Conservation (phyloP, 208 protist species). For the Paratrypanosoma confusum region DNA sequence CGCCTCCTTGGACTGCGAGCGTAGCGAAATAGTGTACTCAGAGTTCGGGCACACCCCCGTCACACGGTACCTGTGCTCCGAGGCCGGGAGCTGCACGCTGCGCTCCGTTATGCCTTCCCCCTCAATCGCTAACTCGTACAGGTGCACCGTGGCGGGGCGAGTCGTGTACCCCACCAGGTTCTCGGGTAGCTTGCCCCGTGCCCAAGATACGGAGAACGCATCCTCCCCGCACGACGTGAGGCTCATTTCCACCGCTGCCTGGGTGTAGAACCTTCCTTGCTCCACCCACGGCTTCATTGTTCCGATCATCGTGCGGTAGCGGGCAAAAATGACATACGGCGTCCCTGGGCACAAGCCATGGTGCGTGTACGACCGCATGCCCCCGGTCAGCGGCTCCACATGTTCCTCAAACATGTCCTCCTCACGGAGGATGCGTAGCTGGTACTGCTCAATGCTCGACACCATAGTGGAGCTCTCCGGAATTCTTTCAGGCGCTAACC, state of each 20-base stretch:
- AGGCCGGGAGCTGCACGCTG: conserved; percentile 18
- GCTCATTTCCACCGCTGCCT: conserved; percentile 37
- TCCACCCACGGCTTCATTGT: conserved; percentile 70
- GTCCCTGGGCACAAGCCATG: conserved; percentile 51
- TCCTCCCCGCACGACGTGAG: conserved; percentile 68
- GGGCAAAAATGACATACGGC: conserved; percentile 73
- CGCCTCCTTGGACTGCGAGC: conserved; percentile 48
- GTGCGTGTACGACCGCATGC: conserved; percentile 53
- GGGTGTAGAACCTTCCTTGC: conserved; percentile 68
- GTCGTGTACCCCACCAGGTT: conserved; percentile 3
- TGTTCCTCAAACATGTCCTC: conserved; percentile 59
- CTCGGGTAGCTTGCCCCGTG: conserved; percentile 14
- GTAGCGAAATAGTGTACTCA: conserved; percentile 62
- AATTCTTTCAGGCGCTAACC: conserved; percentile 38
- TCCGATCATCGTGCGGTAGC: conserved; percentile 71
- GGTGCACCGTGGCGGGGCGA: conserved; percentile 9
- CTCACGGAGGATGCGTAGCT: conserved; percentile 70
- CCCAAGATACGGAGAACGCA: conserved; percentile 58
- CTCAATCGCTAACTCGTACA: conserved; percentile 41
- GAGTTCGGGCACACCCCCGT: conserved; percentile 49
- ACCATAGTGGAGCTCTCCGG: conserved; percentile 22
- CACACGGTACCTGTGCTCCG: conserved; percentile 28
- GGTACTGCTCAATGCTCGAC: conserved; percentile 40
- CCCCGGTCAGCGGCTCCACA: conserved; percentile 25
- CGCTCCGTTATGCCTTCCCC: conserved; percentile 12